Base-by-base conservation (phyloP, 73 alveolate species). In the Stentor roeselii region DNA sequence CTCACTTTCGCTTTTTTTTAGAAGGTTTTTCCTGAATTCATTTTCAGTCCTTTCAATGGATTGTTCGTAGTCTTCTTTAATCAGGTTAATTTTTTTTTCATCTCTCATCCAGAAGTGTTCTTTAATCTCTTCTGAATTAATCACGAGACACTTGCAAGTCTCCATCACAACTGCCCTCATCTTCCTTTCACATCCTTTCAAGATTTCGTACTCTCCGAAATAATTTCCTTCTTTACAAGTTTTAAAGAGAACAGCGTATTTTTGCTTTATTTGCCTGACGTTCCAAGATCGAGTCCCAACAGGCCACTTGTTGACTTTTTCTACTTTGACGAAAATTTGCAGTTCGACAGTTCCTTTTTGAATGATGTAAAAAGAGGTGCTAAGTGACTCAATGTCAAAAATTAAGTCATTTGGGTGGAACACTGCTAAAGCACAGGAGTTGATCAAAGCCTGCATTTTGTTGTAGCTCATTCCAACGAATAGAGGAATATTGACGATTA, bases 301-400 rank as follows among this genome's bases (percentile, higher is more conserved):
- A 21, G 80, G 80, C 80, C 80, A 67, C 27, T 32, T 21, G 34
- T 67, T 67, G 11, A 11, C 34, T 21, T 67, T 21, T 2, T 67
- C 80, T 27, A 67, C 80, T 27, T 67, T 40, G 11, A 67, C 34
- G 34, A 30, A 67, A 1, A 32, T 32, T 34, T 67, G 80, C 21
- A 88, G 78, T n/a, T 85, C 58, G 2, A 88, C 93, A 76, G 75
- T 75, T 34, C 93, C 93, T 39, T 83, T 80, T 76, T 88, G 83
- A 3, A 88, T 84, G 38, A 88, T 84, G 59, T 83, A 88, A 75
- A 88, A 83, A 36, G 85, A 59, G 60, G 78, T 83, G 30, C 90
- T 88, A 35, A 77, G 87, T 58, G 83, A 87, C 3, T 82, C 90
- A 67, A 78, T 60, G 15, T 86, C 78, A 35, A 76, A 88, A 30